Evolutionary conservation across 1,284 basidiomycete species (phyloP), one percentile per base, ranked within the genome.

Genomic region (Trichosporon faecale): DNA sequence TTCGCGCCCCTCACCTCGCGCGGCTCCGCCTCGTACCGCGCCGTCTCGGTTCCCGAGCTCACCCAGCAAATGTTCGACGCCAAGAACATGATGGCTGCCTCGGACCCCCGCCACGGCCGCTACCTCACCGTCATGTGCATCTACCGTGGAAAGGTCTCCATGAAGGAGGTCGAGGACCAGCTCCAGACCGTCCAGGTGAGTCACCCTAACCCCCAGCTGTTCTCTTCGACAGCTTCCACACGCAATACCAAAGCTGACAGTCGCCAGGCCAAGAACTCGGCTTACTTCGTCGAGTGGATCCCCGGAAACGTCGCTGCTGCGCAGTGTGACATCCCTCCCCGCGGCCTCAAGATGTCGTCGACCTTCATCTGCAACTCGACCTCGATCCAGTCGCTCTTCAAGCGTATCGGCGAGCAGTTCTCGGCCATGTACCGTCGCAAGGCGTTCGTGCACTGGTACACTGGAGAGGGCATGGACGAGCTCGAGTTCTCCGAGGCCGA

Each of bases 281-380:
- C 92, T 18, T 96, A 95, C 88, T 98, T 98, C 81, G 95, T 98
- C 79, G 95, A 97, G 86, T 98, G 95, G 96, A 98, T 97, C 78
- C 95, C 95, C 77, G 95, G 95, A 89, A 98, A 98, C 84, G 93
- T 97, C 73, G 90, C 94, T 79, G 95, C 94, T 68, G 94, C 95
- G 73, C 94, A 96, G 85, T 88, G 86, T 86, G 94, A 97, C 85
- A 95, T 97, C 79, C 88, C 95, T 79, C 95, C 95, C 70, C 89
- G 91, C 74, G 93, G 93, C 66, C 87, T 93, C 79, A 96, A 95
- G 89, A 95, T 96, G 93, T 91, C 93, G 29, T 92, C 95, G 72
- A 98, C 95, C 46, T 98, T 98, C 87, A 89, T 98, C 83, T 95
- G 95, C 80, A 98, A 98, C 89, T 94, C 93, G 61, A 98, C 94